phyloP scores from a whole-genome alignment of 352 stramenopile species.

The Blastocystis sp. region DNA sequence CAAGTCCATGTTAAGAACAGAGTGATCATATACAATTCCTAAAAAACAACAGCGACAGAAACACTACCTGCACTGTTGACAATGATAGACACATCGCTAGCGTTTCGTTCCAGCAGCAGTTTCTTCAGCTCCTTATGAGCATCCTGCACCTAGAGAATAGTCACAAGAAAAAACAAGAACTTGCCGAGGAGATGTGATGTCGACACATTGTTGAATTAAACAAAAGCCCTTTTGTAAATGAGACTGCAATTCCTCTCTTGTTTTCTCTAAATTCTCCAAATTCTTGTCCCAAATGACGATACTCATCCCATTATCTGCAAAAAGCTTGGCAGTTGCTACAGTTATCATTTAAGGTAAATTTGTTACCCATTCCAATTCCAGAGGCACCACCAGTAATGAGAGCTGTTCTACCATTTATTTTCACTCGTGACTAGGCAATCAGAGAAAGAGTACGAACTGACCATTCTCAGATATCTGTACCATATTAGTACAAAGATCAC shows the following conservation, averaged over 20 bases:
- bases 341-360: background rate
- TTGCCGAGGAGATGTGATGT: background rate
- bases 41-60: background rate
- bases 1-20: background rate
- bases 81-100: background rate
- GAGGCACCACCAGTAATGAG: slow-evolving; percentile 32
- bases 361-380: background rate
- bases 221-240: background rate
- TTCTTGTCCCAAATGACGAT: slow-evolving; percentile 46
- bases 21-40: slow-evolving; percentile 7
- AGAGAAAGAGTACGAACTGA: background rate
- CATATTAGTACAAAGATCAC: background rate
- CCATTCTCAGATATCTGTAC: background rate
- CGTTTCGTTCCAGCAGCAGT: background rate
- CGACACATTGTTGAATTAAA: slow-evolving; percentile 25
- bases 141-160: background rate
- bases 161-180: background rate
- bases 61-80: slow-evolving; percentile 32
- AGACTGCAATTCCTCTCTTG: background rate
- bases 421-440: background rate
- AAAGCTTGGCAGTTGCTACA: slow-evolving; percentile 6
- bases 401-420: slow-evolving; percentile 12
- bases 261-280: background rate
- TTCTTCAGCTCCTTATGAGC: background rate
- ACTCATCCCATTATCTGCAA: slow-evolving; percentile 41